Evolutionary conservation across 2,329 filamentous ascomycete species (phyloP), one percentile per base, ranked within the genome.

Genomic region (Piedraia hortae): DNA sequence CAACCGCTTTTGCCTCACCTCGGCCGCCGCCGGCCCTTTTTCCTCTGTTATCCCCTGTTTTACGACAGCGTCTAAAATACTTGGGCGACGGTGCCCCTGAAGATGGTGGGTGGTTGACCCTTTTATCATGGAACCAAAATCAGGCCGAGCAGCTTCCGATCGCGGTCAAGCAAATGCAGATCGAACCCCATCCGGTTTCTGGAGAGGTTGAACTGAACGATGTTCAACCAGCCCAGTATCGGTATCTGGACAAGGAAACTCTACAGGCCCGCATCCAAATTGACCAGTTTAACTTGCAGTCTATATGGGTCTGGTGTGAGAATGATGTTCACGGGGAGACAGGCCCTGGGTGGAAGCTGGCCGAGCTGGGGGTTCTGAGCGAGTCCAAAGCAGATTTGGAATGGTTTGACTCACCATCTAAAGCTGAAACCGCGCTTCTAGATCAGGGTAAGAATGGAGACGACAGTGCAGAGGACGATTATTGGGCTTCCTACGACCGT

Each of bases 151-250:
- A 52, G 31, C 52, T 82, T 10, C 51, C 56, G n/a, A 50, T 60
- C 26, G 48, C 69, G 8, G 62, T 64, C 14, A 55, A 57, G 32
- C 55, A 57, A 25, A 60, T 71, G 23, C 48, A 56, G 20, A 50
- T 82, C 14, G 70, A 80, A 41, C 70, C 71, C n/a, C 74, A 85
- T 36, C 74, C 74, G 3, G 62, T 70, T 4, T 77, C 70, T 2
- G 73, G 72, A 24, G 72, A 80, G 42, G 60, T 82, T 24, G 73
- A 82, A 45, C 46, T 80, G 10, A 65, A 73, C 25, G 68, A 75
- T 25, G 56, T 62, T 5, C 52, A 62, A 27, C 52, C 55, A 13
- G 49, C 61, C 15, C 54, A 58, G 23, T 82, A 67, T 45, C 53
- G 61, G 27, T 54, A 71, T n/a, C 41, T 74, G 16, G 74, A 85